Evolutionary conservation across 805 yeast species (phyloP).

Genomic region (Teunomyces stri): DNA sequence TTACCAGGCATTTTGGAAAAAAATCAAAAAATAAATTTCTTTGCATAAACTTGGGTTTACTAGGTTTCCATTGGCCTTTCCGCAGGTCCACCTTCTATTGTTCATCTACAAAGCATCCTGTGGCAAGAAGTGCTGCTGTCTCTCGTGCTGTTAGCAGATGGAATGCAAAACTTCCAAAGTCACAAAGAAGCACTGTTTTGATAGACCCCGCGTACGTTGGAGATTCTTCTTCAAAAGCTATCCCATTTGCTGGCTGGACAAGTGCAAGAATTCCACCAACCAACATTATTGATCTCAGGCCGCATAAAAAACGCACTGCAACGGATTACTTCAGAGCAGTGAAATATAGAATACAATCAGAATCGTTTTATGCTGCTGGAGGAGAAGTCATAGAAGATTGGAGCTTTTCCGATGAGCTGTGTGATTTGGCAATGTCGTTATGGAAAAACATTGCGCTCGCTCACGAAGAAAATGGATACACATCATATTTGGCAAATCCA

Average conservation of each 20-base stretch:
- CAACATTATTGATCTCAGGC: constrained; percentile 41
- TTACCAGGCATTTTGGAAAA: constrained; percentile 30
- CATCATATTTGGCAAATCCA: constrained; percentile 37
- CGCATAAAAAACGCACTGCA: constrained; percentile 26
- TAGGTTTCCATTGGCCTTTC: constrained; percentile 48
- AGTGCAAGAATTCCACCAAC: constrained; percentile 35
- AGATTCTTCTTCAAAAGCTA: constrained; percentile 28
- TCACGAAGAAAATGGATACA: constrained; percentile 33
- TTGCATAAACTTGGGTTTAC: constrained; percentile 36
- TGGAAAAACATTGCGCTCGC: constrained; percentile 41
- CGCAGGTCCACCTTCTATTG: constrained; percentile 39
- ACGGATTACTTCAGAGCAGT: constrained; percentile 38
- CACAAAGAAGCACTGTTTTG: constrained; percentile 20
- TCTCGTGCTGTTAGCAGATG: constrained; percentile 35
- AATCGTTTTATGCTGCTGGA: constrained; percentile 29
- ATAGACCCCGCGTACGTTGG: constrained; percentile 38
- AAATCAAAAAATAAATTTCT: constrained; percentile 27
- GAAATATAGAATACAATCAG: constrained; percentile 39
- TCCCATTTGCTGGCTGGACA: constrained; percentile 39
- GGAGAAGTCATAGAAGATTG: constrained; percentile 34
- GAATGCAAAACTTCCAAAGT: constrained; percentile 18
- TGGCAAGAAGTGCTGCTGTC: constrained; percentile 40
- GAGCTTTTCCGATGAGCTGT: constrained; percentile 28
- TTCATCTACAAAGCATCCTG: constrained; percentile 36
- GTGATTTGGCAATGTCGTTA: constrained; percentile 27